phyloP scores from a whole-genome alignment of 768 basidiomycete species.

The Amanita fuliginea region DNA sequence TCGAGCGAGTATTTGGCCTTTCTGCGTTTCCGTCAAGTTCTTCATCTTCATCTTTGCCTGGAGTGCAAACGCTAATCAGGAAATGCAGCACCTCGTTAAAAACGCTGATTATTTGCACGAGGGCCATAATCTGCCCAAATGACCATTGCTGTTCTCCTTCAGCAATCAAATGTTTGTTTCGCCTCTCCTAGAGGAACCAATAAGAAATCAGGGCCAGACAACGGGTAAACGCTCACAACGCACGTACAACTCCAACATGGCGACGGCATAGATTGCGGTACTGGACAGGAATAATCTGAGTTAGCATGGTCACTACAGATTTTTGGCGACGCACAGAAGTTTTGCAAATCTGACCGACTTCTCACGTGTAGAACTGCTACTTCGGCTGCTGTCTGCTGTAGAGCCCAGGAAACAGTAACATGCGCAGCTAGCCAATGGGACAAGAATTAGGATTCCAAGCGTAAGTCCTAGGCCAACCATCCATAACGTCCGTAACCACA shows the following conservation, averaged over 20 bases:
- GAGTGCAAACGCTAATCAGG: background rate
- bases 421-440: background rate
- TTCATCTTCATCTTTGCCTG: background rate
- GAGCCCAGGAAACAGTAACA: background rate
- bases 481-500: slow-evolving; percentile 9
- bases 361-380: background rate
- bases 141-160: slow-evolving; percentile 4
- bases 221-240: background rate
- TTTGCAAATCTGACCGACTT: background rate
- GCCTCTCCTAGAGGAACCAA: background rate
- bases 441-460: background rate
- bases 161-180: slow-evolving; percentile 1
- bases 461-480: slow-evolving; percentile 6
- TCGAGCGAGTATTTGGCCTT: background rate
- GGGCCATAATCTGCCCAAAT: slow-evolving; percentile 10
- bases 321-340: background rate
- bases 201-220: background rate
- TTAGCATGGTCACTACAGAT: background rate
- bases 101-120: slow-evolving; percentile 5
- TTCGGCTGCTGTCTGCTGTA: background rate
- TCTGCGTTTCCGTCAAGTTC: background rate
- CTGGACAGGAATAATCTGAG: background rate
- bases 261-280: slow-evolving; percentile 8
- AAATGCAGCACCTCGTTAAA: slow-evolving; percentile 8
- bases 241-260: slow-evolving; percentile 10